Conservation (phyloP, 495 filamentous ascomycete species). For the Trichoderma virens region DNA sequence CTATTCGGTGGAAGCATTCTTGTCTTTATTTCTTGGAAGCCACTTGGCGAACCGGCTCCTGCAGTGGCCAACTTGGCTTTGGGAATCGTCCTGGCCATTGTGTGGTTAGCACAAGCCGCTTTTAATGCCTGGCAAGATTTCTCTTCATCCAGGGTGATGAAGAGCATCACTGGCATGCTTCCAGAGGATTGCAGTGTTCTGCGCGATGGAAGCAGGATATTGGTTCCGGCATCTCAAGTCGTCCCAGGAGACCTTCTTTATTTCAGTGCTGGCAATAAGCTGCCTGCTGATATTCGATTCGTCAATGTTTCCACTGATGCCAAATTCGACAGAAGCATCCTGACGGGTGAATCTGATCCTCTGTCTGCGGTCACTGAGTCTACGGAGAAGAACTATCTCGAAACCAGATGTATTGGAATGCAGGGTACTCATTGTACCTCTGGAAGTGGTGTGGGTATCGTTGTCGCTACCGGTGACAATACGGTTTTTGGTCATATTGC, state of each 20-base stretch:
- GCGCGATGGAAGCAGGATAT: conserved; percentile 38
- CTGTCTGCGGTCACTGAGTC: conserved; percentile 50
- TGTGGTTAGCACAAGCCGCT: conserved; percentile 60
- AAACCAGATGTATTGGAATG: conserved; percentile 64
- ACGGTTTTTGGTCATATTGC: conserved; percentile 66
- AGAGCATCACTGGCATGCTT: conserved; percentile 58
- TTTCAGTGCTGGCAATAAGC: conserved; percentile 57
- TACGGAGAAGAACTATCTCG: conserved; percentile 65
- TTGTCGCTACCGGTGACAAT: conserved; percentile 47
- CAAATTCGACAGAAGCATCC: conserved; percentile 63
- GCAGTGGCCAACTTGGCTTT: conserved; percentile 56
- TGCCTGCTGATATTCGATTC: conserved; percentile 65
- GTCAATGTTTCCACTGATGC: conserved; percentile 54
- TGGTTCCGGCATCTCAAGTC: background rate
- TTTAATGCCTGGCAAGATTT: conserved; percentile 62
- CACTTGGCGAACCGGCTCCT: conserved; percentile 55
- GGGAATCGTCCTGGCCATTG: conserved; percentile 54
- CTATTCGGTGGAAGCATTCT: conserved; percentile 55
- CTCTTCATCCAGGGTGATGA: conserved; percentile 56
- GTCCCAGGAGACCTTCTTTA: conserved; percentile 59
- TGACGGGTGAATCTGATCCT: conserved; percentile 63
- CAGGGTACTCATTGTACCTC: conserved; percentile 63
- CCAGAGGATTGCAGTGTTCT: conserved; percentile 55
- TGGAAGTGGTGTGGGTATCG: conserved; percentile 55
- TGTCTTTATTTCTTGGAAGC: conserved; percentile 62